phyloP scores from a whole-genome alignment of 2,329 filamentous ascomycete genomes.

The Colletotrichum melonis region DNA sequence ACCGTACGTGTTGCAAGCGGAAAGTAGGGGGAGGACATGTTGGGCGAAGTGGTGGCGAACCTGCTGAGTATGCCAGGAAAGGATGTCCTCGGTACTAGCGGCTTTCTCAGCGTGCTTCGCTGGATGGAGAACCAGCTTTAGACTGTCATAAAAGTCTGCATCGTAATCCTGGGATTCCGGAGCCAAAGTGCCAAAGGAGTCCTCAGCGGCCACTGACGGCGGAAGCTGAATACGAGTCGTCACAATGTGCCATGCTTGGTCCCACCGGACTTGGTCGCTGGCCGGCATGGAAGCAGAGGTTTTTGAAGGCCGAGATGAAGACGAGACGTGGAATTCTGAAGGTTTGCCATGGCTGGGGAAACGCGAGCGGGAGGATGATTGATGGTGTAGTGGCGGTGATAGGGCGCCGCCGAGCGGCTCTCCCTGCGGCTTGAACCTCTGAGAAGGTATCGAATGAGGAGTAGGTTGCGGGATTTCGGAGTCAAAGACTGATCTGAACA shows the following conservation, averaged over 20 bases:
- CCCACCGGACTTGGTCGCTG: constrained; percentile 67
- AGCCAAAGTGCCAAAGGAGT: constrained; percentile 62
- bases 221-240: constrained; percentile 68
- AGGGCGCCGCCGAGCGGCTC: constrained; percentile 58
- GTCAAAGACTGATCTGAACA: constrained; percentile 68
- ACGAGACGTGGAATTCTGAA: constrained; percentile 36
- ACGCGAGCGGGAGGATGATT: constrained; percentile 30
- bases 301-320: constrained; percentile 23
- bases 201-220: constrained; percentile 64
- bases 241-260: constrained; percentile 72
- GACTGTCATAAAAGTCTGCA: constrained; percentile 60
- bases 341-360: constrained; percentile 8
- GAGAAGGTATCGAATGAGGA: constrained; percentile 52
- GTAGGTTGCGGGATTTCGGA: constrained; percentile 62
- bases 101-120: constrained; percentile 58
- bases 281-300: constrained; percentile 39
- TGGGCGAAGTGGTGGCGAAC: constrained; percentile 70
- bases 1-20: constrained; percentile 55
- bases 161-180: constrained; percentile 57
- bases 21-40: constrained; percentile 67
- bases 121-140: constrained; percentile 65
- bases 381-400: constrained; percentile 38
- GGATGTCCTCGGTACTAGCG: constrained; percentile 64
- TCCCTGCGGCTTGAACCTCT: constrained; percentile 53
- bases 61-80: constrained; percentile 71